A percentile compares a stretch with the other conserved stretches of the same genome.
These are phyloP conservation scores for Coniochaeta pulveracea DNA, from an alignment of 2,329 filamentous ascomycete species.

Conservation along the genomic window DNA sequence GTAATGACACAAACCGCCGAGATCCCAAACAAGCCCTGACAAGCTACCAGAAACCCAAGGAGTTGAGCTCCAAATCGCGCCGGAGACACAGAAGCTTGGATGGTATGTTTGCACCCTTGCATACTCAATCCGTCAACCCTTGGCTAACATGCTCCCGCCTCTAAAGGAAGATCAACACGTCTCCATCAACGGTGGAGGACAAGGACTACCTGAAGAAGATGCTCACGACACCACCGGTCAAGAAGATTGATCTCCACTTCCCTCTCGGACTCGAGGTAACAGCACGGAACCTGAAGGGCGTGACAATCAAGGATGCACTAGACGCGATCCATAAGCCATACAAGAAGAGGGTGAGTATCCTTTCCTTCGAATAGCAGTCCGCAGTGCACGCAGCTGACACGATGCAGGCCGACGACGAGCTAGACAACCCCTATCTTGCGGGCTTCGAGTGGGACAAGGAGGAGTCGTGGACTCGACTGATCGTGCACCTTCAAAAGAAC, in stretches of 20 bases:
- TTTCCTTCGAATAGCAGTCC: neutral
- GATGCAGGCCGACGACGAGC: slow-evolving; percentile 80
- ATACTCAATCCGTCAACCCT: slow-evolving; percentile 4
- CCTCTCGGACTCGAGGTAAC: slow-evolving; percentile 78
- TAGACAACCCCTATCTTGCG: slow-evolving; percentile 75
- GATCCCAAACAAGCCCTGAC: slow-evolving; percentile 7
- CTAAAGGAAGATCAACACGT: slow-evolving; percentile 85
- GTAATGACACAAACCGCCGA: no score
- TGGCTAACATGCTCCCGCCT: neutral
- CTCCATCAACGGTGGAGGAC: slow-evolving; percentile 67
- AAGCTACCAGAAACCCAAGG: slow-evolving; percentile 56
- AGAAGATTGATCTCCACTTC: slow-evolving; percentile 91
- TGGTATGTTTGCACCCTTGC: slow-evolving; percentile 46
- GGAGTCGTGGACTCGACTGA: slow-evolving; percentile 76
- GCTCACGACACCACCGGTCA: slow-evolving; percentile 72
- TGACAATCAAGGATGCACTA: slow-evolving; percentile 93
- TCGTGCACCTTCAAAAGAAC: slow-evolving; percentile 75
- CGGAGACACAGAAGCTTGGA: slow-evolving; percentile 77
- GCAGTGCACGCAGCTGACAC: neutral
- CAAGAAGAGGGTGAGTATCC: slow-evolving; percentile 81
- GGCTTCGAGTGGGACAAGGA: slow-evolving; percentile 97
- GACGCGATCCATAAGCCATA: slow-evolving; percentile 94
- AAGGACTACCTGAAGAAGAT: slow-evolving; percentile 71
- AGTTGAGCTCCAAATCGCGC: slow-evolving; percentile 60
- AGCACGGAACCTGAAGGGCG: slow-evolving; percentile 83